Evolutionary conservation across 148 eudicot genomes (phyloP), one percentile per base, ranked within the genome.

Genomic region (Spergularia marina): DNA sequence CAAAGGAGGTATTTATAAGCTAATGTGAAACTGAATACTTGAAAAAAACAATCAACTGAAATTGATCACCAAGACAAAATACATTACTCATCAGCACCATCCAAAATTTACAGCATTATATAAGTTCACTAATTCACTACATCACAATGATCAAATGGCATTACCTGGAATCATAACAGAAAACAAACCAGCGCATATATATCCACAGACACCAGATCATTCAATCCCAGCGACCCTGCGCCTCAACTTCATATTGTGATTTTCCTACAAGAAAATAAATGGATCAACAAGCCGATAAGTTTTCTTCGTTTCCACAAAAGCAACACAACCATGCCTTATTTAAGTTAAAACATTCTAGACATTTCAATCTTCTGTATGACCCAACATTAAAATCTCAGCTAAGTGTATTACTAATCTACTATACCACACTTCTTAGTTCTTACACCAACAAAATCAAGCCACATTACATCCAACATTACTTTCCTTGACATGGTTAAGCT

Each of bases 151-250:
- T 53, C 60, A 41, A 34, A 54, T 51, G 14, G 34, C 17, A 25
- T 61, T 82, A 82, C 84, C 84, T 82, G 73, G 63, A 74, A 77
- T 63, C 47, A 64, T 63, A 61, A 47, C 82, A 49, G 71, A 76
- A 74, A 61, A 25, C 47, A 68, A 78, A 70, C 30, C 23, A 59
- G 55, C 40, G 36, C 57, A 18, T 44, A 49, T 52, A 68, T 16
- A 77, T 63, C 75, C 65, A 74, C 36, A 72, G 15, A 44, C 55
- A 79, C 44, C 17, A 52, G 68, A 76, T 83, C 80, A 92, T 74
- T 92, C 91, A 79, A 92, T 54, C 57, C 93, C 96, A 56, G 98
- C 93, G 82, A 89, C 86, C 84, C 84, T 87, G 68, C 62, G 79
- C 87, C 94, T 85, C 84, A 90, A 77, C 77, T 79, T 87, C 91